Evolutionary conservation across 805 yeast species (phyloP), one percentile per base, ranked within the genome.

Genomic region (Ogataea methylovora): DNA sequence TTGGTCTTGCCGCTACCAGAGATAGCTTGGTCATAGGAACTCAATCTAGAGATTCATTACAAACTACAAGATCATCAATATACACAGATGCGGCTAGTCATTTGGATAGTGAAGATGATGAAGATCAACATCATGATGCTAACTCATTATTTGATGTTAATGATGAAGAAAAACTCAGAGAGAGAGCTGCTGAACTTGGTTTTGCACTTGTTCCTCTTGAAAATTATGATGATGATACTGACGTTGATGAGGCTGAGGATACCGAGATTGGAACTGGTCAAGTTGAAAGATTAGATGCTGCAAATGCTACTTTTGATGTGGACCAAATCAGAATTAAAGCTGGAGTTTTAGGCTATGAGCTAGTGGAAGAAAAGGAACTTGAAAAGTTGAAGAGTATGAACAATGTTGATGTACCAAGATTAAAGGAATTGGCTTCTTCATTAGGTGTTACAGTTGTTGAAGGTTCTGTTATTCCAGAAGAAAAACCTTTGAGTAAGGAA

Each of bases 161-260:
- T 16, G 43, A 55, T 8, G 51, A 52, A 30, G 61, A 52, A 2
- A 58, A 53, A 12, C 34, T 67, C 14, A 49, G 53, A 29, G 44
- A 46, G 14, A 46, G 51, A 29, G 71, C 71, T 3, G 45, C 47
- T 13, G 51, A 48, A 9, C 46, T 61, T 20, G 63, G 65, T 9
- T 49, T 56, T 45, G 51, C 45, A 16, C 38, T 69, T 25, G 54
- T 63, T 12, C 56, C 67, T 15, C 11, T 51, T 23, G 37, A 37
- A 10, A 46, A 45, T 3, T 14, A 31, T 7, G 39, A 37, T 22
- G 49, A 45, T 26, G 44, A 35, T n/a, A 45, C 56, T 10, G 58
- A 47, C n/a, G 42, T 40, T 15, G 32, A 22, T 22, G 16, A 22
- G 8, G 13, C 3, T 10, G 32, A 20, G 11, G n/a, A 22, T 12